These are phyloP conservation scores for Cetradonia linearis DNA, from an alignment of 495 filamentous ascomycete species.

Conservation along the genomic window DNA sequence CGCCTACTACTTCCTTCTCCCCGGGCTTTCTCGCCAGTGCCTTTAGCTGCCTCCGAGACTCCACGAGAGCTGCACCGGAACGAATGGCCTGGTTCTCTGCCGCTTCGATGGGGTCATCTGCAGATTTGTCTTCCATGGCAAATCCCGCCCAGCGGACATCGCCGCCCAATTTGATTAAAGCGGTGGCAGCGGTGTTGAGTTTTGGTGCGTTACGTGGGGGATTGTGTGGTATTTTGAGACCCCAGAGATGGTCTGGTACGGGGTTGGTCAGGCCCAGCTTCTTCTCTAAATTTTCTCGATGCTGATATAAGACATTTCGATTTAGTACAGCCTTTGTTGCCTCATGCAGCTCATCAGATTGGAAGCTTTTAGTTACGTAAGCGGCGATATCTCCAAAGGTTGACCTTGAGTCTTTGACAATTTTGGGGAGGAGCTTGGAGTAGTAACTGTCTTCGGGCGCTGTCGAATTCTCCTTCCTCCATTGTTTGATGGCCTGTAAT, in stretches of 20 bases:
- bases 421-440: neutral
- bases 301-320: neutral
- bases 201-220: neutral
- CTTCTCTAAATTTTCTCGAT: neutral
- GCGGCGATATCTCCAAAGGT: neutral
- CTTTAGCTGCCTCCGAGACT: neutral
- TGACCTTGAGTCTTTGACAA: neutral
- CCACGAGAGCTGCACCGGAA: slow-evolving; percentile 1
- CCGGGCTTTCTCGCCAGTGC: neutral
- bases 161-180: neutral
- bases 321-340: neutral
- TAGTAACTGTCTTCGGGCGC: neutral
- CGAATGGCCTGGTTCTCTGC: slow-evolving; percentile 6
- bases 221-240: neutral
- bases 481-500: neutral
- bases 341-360: neutral
- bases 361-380: neutral
- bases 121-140: slow-evolving; percentile 1
- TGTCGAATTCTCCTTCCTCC: slow-evolving; percentile 7
- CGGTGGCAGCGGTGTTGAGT: neutral
- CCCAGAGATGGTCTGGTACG: slow-evolving; percentile 2
- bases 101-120: slow-evolving; percentile 4
- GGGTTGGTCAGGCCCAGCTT: neutral
- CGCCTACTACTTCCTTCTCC: neutral
- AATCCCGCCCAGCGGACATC: neutral